A percentile compares a stretch with the other conserved stretches of the same genome.
phyloP scores from a whole-genome alignment of 345 rosid genomes.

The Salix arbutifolia region DNA sequence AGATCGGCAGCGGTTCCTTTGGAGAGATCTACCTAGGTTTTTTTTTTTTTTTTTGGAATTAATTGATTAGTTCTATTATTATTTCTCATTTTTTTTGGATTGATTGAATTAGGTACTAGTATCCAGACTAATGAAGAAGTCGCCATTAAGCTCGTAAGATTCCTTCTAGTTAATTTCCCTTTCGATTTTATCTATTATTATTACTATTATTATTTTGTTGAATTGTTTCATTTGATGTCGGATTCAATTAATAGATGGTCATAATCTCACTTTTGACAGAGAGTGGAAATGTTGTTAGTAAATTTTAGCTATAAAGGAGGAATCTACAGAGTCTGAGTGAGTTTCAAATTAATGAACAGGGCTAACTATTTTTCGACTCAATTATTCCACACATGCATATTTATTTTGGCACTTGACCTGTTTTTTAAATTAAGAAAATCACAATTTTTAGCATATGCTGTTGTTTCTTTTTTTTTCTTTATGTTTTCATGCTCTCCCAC shows the following conservation, averaged over 20 bases:
- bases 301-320: not conserved
- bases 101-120: constrained; percentile 56
- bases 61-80: not conserved
- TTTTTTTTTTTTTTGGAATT: not conserved
- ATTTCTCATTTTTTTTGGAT: not conserved
- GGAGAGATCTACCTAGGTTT: constrained; percentile 99
- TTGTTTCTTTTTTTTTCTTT: too few species aligned
- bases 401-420: too few species aligned
- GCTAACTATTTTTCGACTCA: not conserved
- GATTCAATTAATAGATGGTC: not conserved
- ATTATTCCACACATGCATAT: too few species aligned
- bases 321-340: not conserved
- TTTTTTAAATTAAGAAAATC: too few species aligned
- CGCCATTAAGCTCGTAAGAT: constrained; percentile 92
- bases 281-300: not conserved
- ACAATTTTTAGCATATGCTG: too few species aligned
- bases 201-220: not conserved
- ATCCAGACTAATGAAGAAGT: constrained; percentile 91
- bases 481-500: too few species aligned
- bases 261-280: too few species aligned
- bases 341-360: not conserved
- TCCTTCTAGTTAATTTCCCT: not conserved
- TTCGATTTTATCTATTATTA: not conserved
- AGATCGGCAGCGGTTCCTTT: constrained; percentile 99
- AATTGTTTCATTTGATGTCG: not conserved